Conservation (phyloP, 352 stramenopile genomes). For the Pythium sp. region DNA sequence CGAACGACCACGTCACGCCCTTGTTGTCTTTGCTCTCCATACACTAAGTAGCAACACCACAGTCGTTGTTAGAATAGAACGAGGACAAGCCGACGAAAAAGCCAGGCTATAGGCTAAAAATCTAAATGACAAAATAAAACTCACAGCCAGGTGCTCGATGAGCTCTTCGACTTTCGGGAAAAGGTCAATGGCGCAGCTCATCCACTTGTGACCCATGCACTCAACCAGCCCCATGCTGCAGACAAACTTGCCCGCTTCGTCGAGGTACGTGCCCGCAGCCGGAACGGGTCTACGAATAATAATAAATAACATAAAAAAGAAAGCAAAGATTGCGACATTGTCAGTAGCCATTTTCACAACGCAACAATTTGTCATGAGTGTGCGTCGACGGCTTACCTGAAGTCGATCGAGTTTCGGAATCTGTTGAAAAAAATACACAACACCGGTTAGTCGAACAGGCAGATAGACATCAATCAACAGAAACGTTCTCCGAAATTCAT, state of each 20-base stretch:
- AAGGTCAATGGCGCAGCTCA: slow-evolving; percentile 71
- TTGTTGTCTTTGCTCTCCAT: slow-evolving; percentile 80
- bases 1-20: slow-evolving; percentile 58
- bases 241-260: slow-evolving; percentile 58
- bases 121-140: slow-evolving; percentile 11
- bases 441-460: not conserved
- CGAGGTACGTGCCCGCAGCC: slow-evolving; percentile 60
- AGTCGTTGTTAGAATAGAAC: slow-evolving; percentile 6
- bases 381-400: slow-evolving; percentile 21
- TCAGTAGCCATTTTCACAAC: not conserved
- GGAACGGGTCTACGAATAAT: slow-evolving; percentile 37
- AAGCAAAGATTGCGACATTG: not conserved
- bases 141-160: slow-evolving; percentile 59
- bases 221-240: slow-evolving; percentile 69
- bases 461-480: not conserved
- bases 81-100: slow-evolving; percentile 2
- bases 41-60: slow-evolving; percentile 27
- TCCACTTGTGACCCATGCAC: slow-evolving; percentile 75
- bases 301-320: not conserved
- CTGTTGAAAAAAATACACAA: slow-evolving; percentile 19
- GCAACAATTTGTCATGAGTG: not conserved
- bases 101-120: not conserved
- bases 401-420: slow-evolving; percentile 76
- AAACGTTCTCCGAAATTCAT: slow-evolving; percentile 9
- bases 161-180: slow-evolving; percentile 60